phyloP scores from a whole-genome alignment of 192 early-diverging fungal genomes.

The Umbelopsis sp. region DNA sequence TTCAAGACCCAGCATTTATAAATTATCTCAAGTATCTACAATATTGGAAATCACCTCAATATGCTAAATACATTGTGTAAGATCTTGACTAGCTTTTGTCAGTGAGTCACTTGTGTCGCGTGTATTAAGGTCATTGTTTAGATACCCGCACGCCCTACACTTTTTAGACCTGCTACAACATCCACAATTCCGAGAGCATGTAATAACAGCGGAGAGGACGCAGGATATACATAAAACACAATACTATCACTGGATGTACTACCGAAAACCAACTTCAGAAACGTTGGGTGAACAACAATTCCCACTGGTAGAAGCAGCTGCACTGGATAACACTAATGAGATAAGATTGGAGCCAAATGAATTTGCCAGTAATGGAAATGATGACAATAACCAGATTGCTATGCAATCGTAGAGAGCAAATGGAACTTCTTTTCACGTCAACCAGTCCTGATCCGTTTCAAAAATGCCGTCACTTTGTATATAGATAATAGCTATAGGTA shows the following conservation, averaged over 20 bases:
- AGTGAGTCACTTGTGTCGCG: neutral
- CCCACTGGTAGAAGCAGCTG: conserved; percentile 1
- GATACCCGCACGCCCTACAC: conserved; percentile 85
- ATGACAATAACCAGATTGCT: neutral
- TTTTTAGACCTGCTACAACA: conserved; percentile 88
- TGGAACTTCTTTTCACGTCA: no score
- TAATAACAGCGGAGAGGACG: conserved; percentile 72
- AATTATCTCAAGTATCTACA: conserved; percentile 90
- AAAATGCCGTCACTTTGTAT: no score
- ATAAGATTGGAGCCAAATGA: conserved; percentile 10
- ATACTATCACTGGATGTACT: conserved; percentile 77
- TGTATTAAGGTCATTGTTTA: neutral
- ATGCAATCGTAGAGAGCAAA: neutral
- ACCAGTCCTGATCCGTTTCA: no score
- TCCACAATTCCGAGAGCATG: conserved; percentile 74
- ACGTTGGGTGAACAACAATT: neutral
- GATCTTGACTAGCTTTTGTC: conserved; percentile 2
- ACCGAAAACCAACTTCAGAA: conserved; percentile 45
- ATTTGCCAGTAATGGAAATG: neutral
- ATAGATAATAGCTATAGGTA: no score
- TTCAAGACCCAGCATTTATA: conserved; percentile 83
- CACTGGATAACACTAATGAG: neutral
- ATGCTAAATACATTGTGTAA: conserved; percentile 87
- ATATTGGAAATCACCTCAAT: conserved; percentile 90
- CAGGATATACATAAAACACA: conserved; percentile 77